These are phyloP conservation scores for Teratosphaeria viscida DNA, from an alignment of 2,329 filamentous ascomycete genomes.

Conservation along the genomic window DNA sequence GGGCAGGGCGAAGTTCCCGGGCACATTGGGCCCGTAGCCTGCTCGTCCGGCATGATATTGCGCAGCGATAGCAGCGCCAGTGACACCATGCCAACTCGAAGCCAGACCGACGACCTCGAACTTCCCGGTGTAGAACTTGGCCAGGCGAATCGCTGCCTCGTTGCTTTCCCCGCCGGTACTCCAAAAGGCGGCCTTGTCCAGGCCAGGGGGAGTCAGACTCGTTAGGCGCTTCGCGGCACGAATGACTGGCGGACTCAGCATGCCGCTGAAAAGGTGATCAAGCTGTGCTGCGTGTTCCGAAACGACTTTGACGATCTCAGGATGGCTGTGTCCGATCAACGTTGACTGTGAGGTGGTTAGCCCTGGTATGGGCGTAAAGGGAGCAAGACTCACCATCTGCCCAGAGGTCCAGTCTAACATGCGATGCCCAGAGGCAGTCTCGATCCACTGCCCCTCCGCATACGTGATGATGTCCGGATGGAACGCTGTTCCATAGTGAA, in stretches of 20 bases:
- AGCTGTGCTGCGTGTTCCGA: constrained; percentile 16
- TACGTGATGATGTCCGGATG: constrained; percentile 8
- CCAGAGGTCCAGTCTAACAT: constrained; percentile 41
- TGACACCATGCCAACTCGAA: too few relatives aligned
- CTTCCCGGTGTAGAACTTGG: constrained; percentile 49
- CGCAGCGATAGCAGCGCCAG: too few relatives aligned
- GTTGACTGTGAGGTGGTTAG: too few relatives aligned
- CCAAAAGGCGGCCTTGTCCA: constrained; percentile 49
- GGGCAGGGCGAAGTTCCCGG: too few relatives aligned
- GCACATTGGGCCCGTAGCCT: too few relatives aligned
- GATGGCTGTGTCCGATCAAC: too few relatives aligned
- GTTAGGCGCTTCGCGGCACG: constrained; percentile 44
- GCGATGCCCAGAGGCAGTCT: constrained; percentile 17
- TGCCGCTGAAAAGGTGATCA: constrained; percentile 50
- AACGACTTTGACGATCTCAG: too few relatives aligned
- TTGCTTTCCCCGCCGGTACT: constrained; percentile 45
- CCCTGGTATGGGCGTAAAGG: too few relatives aligned
- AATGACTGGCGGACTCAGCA: constrained; percentile 49
- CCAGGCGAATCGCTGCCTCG: constrained; percentile 55
- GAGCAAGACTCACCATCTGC: background rate
- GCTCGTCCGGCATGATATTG: too few relatives aligned
- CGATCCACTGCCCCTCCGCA: constrained; percentile 11
- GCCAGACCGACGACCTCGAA: too few relatives aligned
- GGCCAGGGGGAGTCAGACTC: constrained; percentile 35
- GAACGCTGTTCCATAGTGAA: too few relatives aligned